Conservation (phyloP, 2,329 filamentous ascomycete species). For the Alternaria consortialis region DNA sequence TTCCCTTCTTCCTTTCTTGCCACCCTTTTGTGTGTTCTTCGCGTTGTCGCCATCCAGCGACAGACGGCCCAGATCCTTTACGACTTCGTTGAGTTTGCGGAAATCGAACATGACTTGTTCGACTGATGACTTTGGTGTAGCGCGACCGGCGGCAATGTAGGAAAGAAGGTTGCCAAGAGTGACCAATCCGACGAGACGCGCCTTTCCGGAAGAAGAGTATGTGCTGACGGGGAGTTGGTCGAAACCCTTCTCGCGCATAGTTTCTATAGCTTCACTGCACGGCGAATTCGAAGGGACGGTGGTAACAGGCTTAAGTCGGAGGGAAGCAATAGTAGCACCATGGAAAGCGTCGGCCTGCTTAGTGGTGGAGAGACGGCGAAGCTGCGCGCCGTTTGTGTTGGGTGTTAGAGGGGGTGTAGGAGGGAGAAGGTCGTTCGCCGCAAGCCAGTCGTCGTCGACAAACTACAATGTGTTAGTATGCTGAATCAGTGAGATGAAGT, state of each 20-base stretch:
- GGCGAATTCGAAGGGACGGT: slow-evolving; percentile 75
- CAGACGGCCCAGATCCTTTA: slow-evolving; percentile 72
- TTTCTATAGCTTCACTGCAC: slow-evolving; percentile 91
- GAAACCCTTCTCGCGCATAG: slow-evolving; percentile 97
- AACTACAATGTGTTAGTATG: slow-evolving; percentile 63
- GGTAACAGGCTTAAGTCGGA: slow-evolving; percentile 92
- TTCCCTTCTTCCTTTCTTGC: slow-evolving; percentile 58
- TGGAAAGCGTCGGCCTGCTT: slow-evolving; percentile 72
- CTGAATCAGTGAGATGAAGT: neutral
- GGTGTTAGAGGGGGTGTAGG: slow-evolving; percentile 58
- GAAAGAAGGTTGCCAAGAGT: slow-evolving; percentile 94
- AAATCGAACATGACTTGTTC: slow-evolving; percentile 98
- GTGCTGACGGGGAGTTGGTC: slow-evolving; percentile 91
- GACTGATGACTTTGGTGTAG: slow-evolving; percentile 76
- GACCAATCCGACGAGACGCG: slow-evolving; percentile 85
- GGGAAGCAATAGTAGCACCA: slow-evolving; percentile 79
- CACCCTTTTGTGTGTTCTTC: slow-evolving; percentile 27
- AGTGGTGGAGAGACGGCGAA: slow-evolving; percentile 52
- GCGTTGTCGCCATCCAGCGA: slow-evolving; percentile 35
- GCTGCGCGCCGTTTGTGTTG: slow-evolving; percentile 33
- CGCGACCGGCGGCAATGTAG: slow-evolving; percentile 85
- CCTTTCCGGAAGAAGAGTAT: slow-evolving; percentile 65
- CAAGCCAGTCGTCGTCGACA: slow-evolving; percentile 98
- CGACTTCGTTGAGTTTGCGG: slow-evolving; percentile 82
- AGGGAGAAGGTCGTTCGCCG: slow-evolving; percentile 90